Conservation (phyloP, 2,329 filamentous ascomycete genomes). For the Trichoderma aggressivum region DNA sequence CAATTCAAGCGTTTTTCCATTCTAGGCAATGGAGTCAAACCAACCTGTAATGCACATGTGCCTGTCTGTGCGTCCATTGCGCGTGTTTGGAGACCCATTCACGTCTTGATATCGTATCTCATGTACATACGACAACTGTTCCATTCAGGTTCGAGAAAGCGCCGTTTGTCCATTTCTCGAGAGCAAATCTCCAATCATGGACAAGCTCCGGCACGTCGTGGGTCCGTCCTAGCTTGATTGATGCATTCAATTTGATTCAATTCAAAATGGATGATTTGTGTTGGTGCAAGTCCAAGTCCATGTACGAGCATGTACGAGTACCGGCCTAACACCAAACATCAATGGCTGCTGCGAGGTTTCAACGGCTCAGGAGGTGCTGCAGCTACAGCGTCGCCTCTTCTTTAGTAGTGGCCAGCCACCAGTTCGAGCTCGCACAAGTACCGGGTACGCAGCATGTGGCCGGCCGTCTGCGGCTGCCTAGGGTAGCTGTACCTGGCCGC, state of each 20-base stretch:
- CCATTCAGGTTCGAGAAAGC: constrained; percentile 2
- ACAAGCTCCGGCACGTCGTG: neutral
- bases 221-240: neutral
- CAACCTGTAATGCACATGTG: too few species aligned
- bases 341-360: neutral
- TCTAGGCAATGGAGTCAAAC: neutral
- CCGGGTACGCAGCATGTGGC: neutral
- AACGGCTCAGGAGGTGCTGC: constrained; percentile 7
- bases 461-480: neutral
- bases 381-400: neutral
- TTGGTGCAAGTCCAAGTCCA: neutral
- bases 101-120: neutral
- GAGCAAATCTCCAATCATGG: neutral
- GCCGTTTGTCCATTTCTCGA: neutral
- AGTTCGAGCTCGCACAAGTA: neutral
- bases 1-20: neutral
- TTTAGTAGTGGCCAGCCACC: neutral
- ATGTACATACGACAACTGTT: neutral
- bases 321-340: neutral
- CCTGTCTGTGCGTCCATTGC: neutral
- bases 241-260: neutral
- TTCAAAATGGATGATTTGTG: too few species aligned
- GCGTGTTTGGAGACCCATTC: neutral
- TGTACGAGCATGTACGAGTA: neutral
- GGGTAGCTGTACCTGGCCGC: neutral